Percentiles rank a stretch among this genome's conserved stretches.
Conservation (phyloP, 495 filamentous ascomycete genomes). For the Hypoxylon cercidicola region DNA sequence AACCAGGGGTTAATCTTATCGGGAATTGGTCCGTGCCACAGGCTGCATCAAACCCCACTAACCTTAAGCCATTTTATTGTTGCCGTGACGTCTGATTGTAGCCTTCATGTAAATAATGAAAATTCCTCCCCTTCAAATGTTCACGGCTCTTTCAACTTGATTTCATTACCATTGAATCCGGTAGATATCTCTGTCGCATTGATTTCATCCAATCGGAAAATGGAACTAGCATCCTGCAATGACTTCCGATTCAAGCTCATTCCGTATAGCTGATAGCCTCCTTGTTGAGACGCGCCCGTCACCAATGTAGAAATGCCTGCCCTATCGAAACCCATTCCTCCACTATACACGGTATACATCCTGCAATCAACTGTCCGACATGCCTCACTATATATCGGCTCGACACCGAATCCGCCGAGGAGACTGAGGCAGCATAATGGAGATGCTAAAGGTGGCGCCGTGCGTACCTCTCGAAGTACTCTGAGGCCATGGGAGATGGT, state of each 20-base stretch:
- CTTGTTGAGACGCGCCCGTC: constrained; percentile 22
- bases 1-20: background rate
- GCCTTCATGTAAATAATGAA: constrained; percentile 8
- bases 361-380: constrained; percentile 79
- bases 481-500: constrained; percentile 94
- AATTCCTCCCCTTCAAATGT: background rate
- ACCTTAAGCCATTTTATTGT: background rate
- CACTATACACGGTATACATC: constrained; percentile 76
- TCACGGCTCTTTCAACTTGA: background rate
- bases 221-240: constrained; percentile 9
- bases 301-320: constrained; percentile 44
- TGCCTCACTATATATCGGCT: constrained; percentile 82
- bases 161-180: too few species aligned
- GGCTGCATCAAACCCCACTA: background rate
- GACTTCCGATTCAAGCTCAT: constrained; percentile 5
- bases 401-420: constrained; percentile 85
- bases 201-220: constrained; percentile 13
- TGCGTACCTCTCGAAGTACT: constrained; percentile 70
- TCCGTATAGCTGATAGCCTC: constrained; percentile 5
- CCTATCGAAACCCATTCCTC: constrained; percentile 61
- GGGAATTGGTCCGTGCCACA: background rate
- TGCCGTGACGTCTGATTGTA: constrained; percentile 9
- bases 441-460: constrained; percentile 77
- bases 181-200: background rate
- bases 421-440: constrained; percentile 94